A percentile compares a stretch with the other conserved stretches of the same genome.
Conservation (phyloP, 768 basidiomycete species). For the Lactifluus piperatus region DNA sequence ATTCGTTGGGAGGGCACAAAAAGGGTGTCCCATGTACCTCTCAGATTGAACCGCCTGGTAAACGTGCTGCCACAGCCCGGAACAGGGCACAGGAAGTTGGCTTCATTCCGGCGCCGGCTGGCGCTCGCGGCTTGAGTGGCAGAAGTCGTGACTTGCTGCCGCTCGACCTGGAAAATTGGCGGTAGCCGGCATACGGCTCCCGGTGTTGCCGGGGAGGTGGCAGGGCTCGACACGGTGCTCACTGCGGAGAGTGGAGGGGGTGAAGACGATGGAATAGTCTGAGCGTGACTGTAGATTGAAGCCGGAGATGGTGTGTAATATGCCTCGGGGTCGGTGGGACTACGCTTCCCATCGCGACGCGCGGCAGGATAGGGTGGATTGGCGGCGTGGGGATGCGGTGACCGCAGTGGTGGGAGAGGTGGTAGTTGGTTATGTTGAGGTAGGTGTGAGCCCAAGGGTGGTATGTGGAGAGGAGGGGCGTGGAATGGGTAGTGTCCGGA, state of each 20-base stretch:
- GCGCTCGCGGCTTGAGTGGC: slow-evolving; percentile 91
- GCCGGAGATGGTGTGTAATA: slow-evolving; percentile 42
- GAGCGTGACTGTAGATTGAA: slow-evolving; percentile 41
- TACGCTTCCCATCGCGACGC: slow-evolving; percentile 23
- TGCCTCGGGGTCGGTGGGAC: slow-evolving; percentile 23
- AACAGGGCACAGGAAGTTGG: slow-evolving; percentile 59
- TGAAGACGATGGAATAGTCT: slow-evolving; percentile 18
- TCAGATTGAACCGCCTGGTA: slow-evolving; percentile 81
- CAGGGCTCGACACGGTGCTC: slow-evolving; percentile 18
- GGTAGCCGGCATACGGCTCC: slow-evolving; percentile 48
- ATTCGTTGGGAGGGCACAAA: neutral
- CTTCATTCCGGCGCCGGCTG: slow-evolving; percentile 82
- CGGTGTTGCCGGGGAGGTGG: slow-evolving; percentile 11
- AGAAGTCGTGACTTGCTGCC: slow-evolving; percentile 90
- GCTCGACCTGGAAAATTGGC: slow-evolving; percentile 84
- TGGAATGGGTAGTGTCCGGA: slow-evolving; percentile 30
- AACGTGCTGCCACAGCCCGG: slow-evolving; percentile 34
- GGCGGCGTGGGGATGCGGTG: slow-evolving; percentile 17
- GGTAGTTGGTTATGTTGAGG: neutral
- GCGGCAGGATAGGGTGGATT: slow-evolving; percentile 16
- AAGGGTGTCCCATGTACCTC: slow-evolving; percentile 42
- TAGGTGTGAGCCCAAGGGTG: slow-evolving; percentile 10
- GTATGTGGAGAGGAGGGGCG: slow-evolving; percentile 22
- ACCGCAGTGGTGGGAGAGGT: slow-evolving; percentile 11
- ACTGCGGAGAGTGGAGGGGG: slow-evolving; percentile 14